Conservation (phyloP, 169 alveolate species). For the Eimeria tenella region DNA sequence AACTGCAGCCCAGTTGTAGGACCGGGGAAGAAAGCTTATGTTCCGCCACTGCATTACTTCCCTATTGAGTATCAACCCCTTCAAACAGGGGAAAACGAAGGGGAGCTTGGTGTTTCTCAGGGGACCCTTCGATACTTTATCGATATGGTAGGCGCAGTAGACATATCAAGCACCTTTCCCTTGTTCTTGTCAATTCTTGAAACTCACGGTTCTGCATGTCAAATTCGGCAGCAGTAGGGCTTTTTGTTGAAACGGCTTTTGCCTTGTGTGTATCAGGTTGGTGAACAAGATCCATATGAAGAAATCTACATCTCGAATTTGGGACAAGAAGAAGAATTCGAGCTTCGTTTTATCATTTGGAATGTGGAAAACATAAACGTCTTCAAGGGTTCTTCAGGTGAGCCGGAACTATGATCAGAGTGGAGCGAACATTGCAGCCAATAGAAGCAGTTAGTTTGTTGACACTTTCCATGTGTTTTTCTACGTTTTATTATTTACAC, state of each 20-base stretch:
- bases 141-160: conserved; percentile 55
- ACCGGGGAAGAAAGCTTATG: conserved; percentile 15
- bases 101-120: conserved; percentile 37
- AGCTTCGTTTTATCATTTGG: conserved; percentile 74
- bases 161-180: neutral
- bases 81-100: conserved; percentile 27
- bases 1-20: conserved; percentile 59
- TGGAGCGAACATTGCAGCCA: no score
- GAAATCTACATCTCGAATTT: conserved; percentile 37
- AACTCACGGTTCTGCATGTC: neutral
- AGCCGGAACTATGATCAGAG: neutral
- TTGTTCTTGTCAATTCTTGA: neutral
- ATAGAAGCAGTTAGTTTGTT: no score
- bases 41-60: conserved; percentile 46
- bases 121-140: conserved; percentile 63
- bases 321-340: conserved; percentile 46
- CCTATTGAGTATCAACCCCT: conserved; percentile 67
- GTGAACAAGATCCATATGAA: conserved; percentile 58
- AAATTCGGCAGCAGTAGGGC: neutral
- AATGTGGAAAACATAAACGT: conserved; percentile 57
- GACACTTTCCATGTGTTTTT: no score
- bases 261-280: conserved; percentile 22
- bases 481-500: no score
- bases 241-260: neutral
- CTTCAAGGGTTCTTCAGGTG: conserved; percentile 71